phyloP scores from a whole-genome alignment of 441 rosid genomes.

The Populus hybrid region DNA sequence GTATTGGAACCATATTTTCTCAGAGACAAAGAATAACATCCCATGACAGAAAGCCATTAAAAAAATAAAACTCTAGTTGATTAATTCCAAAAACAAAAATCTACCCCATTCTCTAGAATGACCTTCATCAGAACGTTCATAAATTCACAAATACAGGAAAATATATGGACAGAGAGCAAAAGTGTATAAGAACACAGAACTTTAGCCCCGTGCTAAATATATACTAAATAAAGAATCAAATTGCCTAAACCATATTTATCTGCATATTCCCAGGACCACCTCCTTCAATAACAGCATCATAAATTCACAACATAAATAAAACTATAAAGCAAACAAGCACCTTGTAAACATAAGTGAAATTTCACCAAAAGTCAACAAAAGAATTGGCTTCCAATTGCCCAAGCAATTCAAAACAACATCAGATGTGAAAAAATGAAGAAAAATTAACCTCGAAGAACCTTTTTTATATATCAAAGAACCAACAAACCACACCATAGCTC shows the following conservation, averaged over 20 bases:
- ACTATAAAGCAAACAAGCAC: not conserved
- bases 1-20: not conserved
- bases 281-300: not conserved
- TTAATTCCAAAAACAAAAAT: not conserved
- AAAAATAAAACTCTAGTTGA: not conserved
- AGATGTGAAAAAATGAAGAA: not conserved
- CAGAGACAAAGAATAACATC: not conserved
- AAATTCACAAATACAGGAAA: not conserved
- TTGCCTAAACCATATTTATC: not conserved
- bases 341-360: not conserved
- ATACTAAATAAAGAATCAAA: not conserved
- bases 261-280: not conserved
- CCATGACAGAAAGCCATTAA: not conserved
- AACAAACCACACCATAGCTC: not conserved
- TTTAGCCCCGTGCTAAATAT: not conserved
- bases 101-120: not conserved
- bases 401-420: not conserved
- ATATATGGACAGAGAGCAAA: not conserved
- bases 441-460: not conserved
- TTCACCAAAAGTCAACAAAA: not conserved
- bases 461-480: not conserved
- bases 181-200: not conserved
- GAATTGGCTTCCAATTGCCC: not conserved
- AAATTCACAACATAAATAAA: not conserved
- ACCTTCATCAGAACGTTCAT: not conserved